A percentile compares a stretch with the other conserved stretches of the same genome.
Evolutionary conservation across 2,329 filamentous ascomycete species (phyloP).

Genomic region (Tolypocladium tropicale): DNA sequence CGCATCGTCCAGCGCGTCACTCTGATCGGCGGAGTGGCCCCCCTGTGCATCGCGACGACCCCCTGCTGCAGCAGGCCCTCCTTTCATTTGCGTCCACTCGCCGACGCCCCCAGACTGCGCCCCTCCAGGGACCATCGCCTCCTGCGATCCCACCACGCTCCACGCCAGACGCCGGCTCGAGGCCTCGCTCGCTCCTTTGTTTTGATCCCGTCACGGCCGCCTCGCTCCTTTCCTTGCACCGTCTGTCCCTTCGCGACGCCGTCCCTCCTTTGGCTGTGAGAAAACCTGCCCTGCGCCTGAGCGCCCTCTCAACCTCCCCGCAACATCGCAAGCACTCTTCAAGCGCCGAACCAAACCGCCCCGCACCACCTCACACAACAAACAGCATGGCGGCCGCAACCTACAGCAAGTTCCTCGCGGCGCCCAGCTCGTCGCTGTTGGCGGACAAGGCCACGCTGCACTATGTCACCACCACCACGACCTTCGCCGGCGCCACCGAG

Average conservation of each 20-base stretch:
- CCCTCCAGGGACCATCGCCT: background rate
- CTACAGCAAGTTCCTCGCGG: slow-evolving; percentile 64
- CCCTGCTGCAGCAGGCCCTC: background rate
- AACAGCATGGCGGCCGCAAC: slow-evolving; percentile 27
- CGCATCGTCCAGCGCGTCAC: background rate
- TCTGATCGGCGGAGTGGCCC: background rate
- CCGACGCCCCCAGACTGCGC: background rate
- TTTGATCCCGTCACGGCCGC: background rate
- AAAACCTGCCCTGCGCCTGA: background rate
- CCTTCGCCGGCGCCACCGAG: slow-evolving; percentile 57
- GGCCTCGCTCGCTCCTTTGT: background rate
- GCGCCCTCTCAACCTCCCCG: background rate
- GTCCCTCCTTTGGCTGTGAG: background rate
- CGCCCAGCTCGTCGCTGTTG: slow-evolving; percentile 53
- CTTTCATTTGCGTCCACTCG: background rate
- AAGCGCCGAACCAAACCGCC: background rate
- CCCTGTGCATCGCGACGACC: background rate
- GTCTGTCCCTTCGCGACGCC: background rate
- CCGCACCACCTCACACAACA: background rate
- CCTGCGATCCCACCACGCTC: background rate
- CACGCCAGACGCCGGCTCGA: background rate
- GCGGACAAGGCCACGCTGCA: slow-evolving; percentile 59
- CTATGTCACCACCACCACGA: slow-evolving; percentile 84
- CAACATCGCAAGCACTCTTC: background rate
- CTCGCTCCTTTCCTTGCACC: background rate